A percentile compares a stretch with the other conserved stretches of the same genome.
Conservation (phyloP, 768 basidiomycete species). For the Naematelia aurantialba region DNA sequence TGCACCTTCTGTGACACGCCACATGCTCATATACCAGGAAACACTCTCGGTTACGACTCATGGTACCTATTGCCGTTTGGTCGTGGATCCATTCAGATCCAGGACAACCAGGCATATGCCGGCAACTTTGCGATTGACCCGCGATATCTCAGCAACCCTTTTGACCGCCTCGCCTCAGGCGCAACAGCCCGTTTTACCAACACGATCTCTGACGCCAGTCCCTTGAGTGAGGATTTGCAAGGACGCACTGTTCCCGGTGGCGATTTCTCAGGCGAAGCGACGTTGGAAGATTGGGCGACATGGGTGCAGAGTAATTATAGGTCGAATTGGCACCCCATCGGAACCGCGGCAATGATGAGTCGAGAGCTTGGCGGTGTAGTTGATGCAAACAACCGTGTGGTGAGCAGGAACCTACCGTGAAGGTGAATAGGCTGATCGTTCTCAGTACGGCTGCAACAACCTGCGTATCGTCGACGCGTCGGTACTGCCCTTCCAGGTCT, state of each 20-base stretch:
- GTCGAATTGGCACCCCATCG: constrained; percentile 44
- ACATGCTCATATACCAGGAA: not conserved
- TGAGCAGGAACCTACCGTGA: constrained; percentile 11
- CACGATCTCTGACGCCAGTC: constrained; percentile 14
- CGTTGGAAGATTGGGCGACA: constrained; percentile 17
- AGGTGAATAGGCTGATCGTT: not conserved
- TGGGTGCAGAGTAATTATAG: constrained; percentile 35
- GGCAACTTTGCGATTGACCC: constrained; percentile 28
- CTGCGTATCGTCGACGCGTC: constrained; percentile 43
- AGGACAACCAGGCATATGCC: constrained; percentile 29
- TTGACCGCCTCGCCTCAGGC: constrained; percentile 37
- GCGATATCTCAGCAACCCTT: constrained; percentile 33
- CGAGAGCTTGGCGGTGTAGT: constrained; percentile 39
- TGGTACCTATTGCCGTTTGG: constrained; percentile 44
- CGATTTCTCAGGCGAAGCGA: not conserved
- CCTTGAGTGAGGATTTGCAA: constrained; percentile 9
- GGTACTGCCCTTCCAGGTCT: constrained; percentile 41
- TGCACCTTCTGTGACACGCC: not conserved
- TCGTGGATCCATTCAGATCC: constrained; percentile 41
- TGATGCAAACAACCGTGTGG: constrained; percentile 31
- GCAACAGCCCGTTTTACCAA: constrained; percentile 35
- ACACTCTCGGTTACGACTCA: constrained; percentile 12
- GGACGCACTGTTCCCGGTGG: not conserved
- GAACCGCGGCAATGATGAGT: constrained; percentile 43
- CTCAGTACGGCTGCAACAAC: constrained; percentile 31